A percentile compares a stretch with the other conserved stretches of the same genome.
Evolutionary conservation across 2,329 filamentous ascomycete genomes (phyloP).

Genomic region (Cladosporium austrohemisphaericum): DNA sequence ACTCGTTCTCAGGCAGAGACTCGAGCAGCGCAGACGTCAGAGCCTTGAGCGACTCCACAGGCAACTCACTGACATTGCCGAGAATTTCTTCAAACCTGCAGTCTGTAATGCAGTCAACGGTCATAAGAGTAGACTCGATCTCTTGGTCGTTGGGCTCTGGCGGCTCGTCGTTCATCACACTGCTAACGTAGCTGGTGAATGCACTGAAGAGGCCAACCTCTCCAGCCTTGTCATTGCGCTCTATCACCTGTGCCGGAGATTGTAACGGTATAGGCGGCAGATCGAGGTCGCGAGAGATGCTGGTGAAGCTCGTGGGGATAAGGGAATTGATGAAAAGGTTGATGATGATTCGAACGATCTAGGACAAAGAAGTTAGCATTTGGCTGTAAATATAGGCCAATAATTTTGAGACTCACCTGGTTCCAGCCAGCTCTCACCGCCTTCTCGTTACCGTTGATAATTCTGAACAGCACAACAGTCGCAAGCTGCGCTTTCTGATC

Average conservation of each 20-base stretch:
- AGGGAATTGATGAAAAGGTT: constrained; percentile 96
- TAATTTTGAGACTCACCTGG: constrained; percentile 55
- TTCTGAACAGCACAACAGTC: constrained; percentile 89
- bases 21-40: constrained; percentile 71
- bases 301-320: constrained; percentile 73
- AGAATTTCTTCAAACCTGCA: constrained; percentile 83
- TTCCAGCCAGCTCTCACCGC: constrained; percentile 75
- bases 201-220: constrained; percentile 90
- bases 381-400: too few species aligned
- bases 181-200: constrained; percentile 95
- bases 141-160: constrained; percentile 97
- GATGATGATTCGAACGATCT: constrained; percentile 87
- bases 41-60: constrained; percentile 54
- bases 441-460: constrained; percentile 79
- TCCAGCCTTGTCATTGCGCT: constrained; percentile 70
- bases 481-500: constrained; percentile 92
- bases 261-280: constrained; percentile 83
- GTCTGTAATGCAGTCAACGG: constrained; percentile 88
- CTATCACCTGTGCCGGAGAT: constrained; percentile 86
- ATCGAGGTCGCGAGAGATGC: constrained; percentile 61
- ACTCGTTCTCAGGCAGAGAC: constrained; percentile 76
- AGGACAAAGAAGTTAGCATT: constrained; percentile 39
- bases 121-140: constrained; percentile 89
- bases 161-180: constrained; percentile 95
- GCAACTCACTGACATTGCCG: constrained; percentile 70